Percentiles rank a stretch among this genome's conserved stretches.
phyloP scores from a whole-genome alignment of 192 early-diverging fungal species.

The Rhizophagus prolifer region DNA sequence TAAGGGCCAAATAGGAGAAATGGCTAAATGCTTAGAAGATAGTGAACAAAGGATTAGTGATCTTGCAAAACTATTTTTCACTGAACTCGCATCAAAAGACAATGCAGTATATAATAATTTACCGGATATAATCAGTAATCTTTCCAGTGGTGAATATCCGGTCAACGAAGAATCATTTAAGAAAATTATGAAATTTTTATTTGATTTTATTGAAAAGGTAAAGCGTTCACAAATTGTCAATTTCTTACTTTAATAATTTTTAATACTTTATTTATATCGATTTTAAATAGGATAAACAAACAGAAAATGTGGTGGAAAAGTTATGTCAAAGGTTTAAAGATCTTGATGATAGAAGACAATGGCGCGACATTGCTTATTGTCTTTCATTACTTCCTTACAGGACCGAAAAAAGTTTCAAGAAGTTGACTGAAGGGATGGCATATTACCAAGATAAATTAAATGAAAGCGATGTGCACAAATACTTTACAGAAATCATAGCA shows the following conservation, averaged over 20 bases:
- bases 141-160: conserved; percentile 63
- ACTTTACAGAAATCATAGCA: conserved; percentile 79
- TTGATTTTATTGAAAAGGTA: conserved; percentile 84
- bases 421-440: conserved; percentile 80
- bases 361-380: conserved; percentile 94
- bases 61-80: conserved; percentile 93
- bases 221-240: neutral
- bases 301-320: conserved; percentile 94
- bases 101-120: conserved; percentile 99
- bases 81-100: conserved; percentile 93
- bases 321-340: conserved; percentile 92
- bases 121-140: conserved; percentile 95
- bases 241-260: neutral
- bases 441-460: conserved; percentile 91
- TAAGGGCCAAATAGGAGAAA: conserved; percentile 96
- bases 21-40: conserved; percentile 96
- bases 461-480: conserved; percentile 81
- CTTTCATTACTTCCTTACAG: conserved; percentile 86
- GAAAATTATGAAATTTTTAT: conserved; percentile 93
- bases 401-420: conserved; percentile 81
- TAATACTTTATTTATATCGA: neutral
- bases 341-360: conserved; percentile 72
- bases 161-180: conserved; percentile 83
- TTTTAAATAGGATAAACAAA: conserved; percentile 79
- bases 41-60: conserved; percentile 85